These are phyloP conservation scores for Alternaria angustiovoidea DNA, from an alignment of 2,329 filamentous ascomycete genomes.

Conservation along the genomic window DNA sequence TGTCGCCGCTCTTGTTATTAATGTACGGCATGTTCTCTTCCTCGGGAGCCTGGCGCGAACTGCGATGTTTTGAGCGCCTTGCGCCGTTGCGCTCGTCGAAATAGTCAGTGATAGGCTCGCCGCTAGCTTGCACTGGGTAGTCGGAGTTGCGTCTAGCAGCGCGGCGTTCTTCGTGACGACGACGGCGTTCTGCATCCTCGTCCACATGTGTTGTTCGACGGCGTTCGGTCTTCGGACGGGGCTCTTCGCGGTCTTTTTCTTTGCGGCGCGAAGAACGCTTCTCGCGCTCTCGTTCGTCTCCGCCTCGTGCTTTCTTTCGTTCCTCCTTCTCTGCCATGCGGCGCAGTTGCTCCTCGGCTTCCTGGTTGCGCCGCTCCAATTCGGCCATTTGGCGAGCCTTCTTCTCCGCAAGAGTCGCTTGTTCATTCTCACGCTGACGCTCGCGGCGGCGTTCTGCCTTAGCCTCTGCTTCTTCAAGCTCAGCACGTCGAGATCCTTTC, in stretches of 20 bases:
- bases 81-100: conserved; percentile 55
- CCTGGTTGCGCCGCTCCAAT: conserved; percentile 49
- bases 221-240: conserved; percentile 45
- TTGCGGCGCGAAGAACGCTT: conserved; percentile 48
- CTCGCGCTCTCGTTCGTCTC: conserved; percentile 47
- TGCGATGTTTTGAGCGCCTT: conserved; percentile 36
- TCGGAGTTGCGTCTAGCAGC: conserved; percentile 49
- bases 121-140: conserved; percentile 39
- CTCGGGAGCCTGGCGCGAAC: conserved; percentile 36
- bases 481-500: conserved; percentile 42
- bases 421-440: conserved; percentile 48
- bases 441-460: conserved; percentile 50
- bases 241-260: conserved; percentile 41
- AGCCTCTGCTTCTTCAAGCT: conserved; percentile 47
- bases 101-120: conserved; percentile 53
- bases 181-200: conserved; percentile 48
- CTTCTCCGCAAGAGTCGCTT: conserved; percentile 45
- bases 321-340: conserved; percentile 52
- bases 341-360: conserved; percentile 50
- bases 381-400: conserved; percentile 49
- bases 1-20: conserved; percentile 53
- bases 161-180: conserved; percentile 56
- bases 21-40: conserved; percentile 48
- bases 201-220: conserved; percentile 48
- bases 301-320: conserved; percentile 41